Evolutionary conservation across 257 asterid genomes (phyloP).

Genomic region (Ligustrum vulgare): DNA sequence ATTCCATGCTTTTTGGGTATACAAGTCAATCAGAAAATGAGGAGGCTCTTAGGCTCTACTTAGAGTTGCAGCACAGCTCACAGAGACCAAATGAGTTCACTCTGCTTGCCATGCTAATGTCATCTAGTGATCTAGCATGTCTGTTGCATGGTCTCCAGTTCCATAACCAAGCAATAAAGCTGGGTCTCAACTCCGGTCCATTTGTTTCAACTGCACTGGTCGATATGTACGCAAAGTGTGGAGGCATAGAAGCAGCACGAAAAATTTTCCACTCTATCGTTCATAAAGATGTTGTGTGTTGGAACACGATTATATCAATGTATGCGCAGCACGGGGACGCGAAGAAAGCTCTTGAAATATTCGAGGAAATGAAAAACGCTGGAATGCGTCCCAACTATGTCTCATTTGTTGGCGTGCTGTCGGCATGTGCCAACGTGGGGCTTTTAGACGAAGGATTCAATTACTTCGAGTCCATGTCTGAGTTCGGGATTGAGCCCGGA

Average conservation of each 20-base stretch:
- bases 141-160: slow-evolving; percentile 39
- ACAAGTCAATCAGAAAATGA: slow-evolving; percentile 33
- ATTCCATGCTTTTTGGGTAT: slow-evolving; percentile 46
- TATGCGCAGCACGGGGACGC: slow-evolving; percentile 54
- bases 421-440: slow-evolving; percentile 53
- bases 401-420: slow-evolving; percentile 41
- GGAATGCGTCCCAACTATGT: slow-evolving; percentile 38
- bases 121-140: slow-evolving; percentile 36
- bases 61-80: slow-evolving; percentile 20
- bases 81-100: slow-evolving; percentile 36
- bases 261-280: slow-evolving; percentile 18
- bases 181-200: slow-evolving; percentile 35
- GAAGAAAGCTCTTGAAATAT: slow-evolving; percentile 36
- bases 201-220: slow-evolving; percentile 41
- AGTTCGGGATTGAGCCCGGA: slow-evolving; percentile 43
- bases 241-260: slow-evolving; percentile 31
- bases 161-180: slow-evolving; percentile 39
- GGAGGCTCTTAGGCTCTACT: slow-evolving; percentile 39
- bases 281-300: slow-evolving; percentile 36
- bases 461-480: slow-evolving; percentile 34
- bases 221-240: slow-evolving; percentile 56
- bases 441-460: slow-evolving; percentile 42
- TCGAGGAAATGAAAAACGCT: slow-evolving; percentile 34
- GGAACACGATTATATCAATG: slow-evolving; percentile 51
- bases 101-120: slow-evolving; percentile 36